Percentiles rank a stretch among this genome's conserved stretches.
These are phyloP conservation scores for Zygosaccharomyces bailii DNA, from an alignment of 805 yeast species.

Conservation along the genomic window DNA sequence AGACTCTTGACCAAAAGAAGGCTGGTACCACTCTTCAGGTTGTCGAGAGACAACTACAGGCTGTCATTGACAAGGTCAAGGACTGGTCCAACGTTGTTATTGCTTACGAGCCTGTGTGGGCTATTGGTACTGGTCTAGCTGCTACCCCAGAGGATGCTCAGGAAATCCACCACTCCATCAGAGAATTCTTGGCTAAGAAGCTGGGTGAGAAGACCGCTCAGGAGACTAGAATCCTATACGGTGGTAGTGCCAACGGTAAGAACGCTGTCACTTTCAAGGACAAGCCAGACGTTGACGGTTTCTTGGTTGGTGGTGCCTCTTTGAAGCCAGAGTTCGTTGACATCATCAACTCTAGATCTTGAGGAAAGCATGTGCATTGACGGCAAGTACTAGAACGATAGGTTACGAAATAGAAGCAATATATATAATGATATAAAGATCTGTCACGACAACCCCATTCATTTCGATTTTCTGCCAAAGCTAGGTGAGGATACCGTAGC, in stretches of 20 bases:
- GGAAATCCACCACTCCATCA: conserved; percentile 84
- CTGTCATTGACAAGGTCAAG: conserved; percentile 71
- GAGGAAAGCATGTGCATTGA: conserved; percentile 35
- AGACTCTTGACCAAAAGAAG: conserved; percentile 92
- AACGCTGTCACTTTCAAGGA: conserved; percentile 88
- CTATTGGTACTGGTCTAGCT: conserved; percentile 98
- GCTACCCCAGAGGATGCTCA: conserved; percentile 99
- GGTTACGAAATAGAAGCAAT: conserved; percentile 1
- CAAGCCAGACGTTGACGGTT: conserved; percentile 93
- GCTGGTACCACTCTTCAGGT: conserved; percentile 82
- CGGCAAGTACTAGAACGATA: not conserved
- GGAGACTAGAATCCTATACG: conserved; percentile 86
- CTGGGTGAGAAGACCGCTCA: conserved; percentile 78
- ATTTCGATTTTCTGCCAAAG: not conserved
- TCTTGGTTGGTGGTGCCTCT: conserved; percentile 99
- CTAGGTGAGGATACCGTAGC: conserved; percentile 71
- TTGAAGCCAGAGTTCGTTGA: conserved; percentile 97
- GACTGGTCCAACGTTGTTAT: conserved; percentile 93
- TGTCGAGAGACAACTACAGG: conserved; percentile 83
- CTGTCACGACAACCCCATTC: not conserved
- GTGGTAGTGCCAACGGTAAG: conserved; percentile 96
- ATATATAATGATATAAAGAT: conserved; percentile 1
- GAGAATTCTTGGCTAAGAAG: conserved; percentile 73
- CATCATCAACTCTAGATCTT: conserved; percentile 84
- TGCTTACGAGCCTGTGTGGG: conserved; percentile 99